Conservation (phyloP, 805 yeast species). For the Cyberlindnera veronae region DNA sequence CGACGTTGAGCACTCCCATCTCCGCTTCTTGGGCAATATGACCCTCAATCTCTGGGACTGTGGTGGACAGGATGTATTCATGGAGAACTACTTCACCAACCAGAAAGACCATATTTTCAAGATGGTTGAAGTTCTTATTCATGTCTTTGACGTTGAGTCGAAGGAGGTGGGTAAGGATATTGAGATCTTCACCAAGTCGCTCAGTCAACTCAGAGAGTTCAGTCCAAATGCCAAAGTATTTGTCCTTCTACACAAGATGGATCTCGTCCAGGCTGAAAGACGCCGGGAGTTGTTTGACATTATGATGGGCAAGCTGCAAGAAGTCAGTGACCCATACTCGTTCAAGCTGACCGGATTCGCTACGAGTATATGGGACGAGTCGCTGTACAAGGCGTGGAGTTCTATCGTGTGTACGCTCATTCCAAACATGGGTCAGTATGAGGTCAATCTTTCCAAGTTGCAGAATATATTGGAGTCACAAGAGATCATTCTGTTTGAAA, state of each 20-base stretch:
- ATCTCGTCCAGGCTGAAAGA: conserved; percentile 81
- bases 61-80: conserved; percentile 95
- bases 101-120: conserved; percentile 91
- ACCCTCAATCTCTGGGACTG: conserved; percentile 96
- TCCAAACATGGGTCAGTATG: conserved; percentile 83
- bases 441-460: conserved; percentile 68
- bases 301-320: conserved; percentile 79
- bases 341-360: conserved; percentile 83
- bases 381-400: conserved; percentile 88
- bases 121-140: conserved; percentile 92
- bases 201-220: conserved; percentile 75
- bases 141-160: conserved; percentile 94
- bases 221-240: conserved; percentile 91
- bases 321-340: conserved; percentile 64
- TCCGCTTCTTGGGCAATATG: conserved; percentile 91
- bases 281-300: conserved; percentile 78
- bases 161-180: conserved; percentile 90
- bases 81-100: conserved; percentile 88
- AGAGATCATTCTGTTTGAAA: conserved; percentile 88
- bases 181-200: conserved; percentile 81
- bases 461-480: conserved; percentile 76
- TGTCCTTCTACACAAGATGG: conserved; percentile 93
- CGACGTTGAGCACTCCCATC: conserved; percentile 96
- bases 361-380: conserved; percentile 43
- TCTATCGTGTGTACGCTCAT: conserved; percentile 91